phyloP scores from a whole-genome alignment of 1,284 basidiomycete genomes.

The Grifola frondosa region DNA sequence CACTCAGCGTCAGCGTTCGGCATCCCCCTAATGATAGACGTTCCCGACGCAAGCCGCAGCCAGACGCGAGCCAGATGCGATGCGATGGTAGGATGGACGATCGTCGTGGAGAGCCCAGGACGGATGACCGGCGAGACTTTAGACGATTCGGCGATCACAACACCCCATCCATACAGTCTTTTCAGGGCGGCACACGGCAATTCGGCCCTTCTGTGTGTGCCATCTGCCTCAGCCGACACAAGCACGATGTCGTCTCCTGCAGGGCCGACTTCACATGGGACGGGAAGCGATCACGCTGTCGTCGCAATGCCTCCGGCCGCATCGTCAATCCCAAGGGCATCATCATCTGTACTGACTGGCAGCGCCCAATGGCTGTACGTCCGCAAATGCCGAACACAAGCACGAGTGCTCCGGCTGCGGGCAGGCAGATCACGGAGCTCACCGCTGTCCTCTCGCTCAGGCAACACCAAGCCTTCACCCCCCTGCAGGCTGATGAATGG shows the following conservation, averaged over 20 bases:
- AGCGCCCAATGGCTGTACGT: slow-evolving; percentile 16
- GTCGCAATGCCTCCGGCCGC: slow-evolving; percentile 1
- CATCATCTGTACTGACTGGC: slow-evolving; percentile 23
- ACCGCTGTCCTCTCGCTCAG: slow-evolving; percentile 25
- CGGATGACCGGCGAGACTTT: too few relatives aligned
- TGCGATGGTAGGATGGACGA: too few relatives aligned
- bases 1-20: too few relatives aligned
- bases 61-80: too few relatives aligned
- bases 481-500: slow-evolving; percentile 26
- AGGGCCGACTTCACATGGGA: slow-evolving; percentile 13
- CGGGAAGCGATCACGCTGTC: slow-evolving; percentile 5
- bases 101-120: too few relatives aligned
- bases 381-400: slow-evolving; percentile 1
- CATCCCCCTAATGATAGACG: too few relatives aligned
- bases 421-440: slow-evolving; percentile 20
- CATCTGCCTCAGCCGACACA: slow-evolving; percentile 25
- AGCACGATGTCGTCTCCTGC: slow-evolving; percentile 19
- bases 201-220: too few relatives aligned
- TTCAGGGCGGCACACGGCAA: too few relatives aligned
- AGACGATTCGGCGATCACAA: too few relatives aligned
- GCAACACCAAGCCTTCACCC: slow-evolving; percentile 18
- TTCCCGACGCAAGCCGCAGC: too few relatives aligned
- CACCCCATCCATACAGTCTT: too few relatives aligned
- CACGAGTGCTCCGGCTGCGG: slow-evolving; percentile 32
- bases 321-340: slow-evolving; percentile 10